Evolutionary conservation across 2,329 filamentous ascomycete genomes (phyloP), one percentile per base, ranked within the genome.

Genomic region (Colletotrichum spinosum): DNA sequence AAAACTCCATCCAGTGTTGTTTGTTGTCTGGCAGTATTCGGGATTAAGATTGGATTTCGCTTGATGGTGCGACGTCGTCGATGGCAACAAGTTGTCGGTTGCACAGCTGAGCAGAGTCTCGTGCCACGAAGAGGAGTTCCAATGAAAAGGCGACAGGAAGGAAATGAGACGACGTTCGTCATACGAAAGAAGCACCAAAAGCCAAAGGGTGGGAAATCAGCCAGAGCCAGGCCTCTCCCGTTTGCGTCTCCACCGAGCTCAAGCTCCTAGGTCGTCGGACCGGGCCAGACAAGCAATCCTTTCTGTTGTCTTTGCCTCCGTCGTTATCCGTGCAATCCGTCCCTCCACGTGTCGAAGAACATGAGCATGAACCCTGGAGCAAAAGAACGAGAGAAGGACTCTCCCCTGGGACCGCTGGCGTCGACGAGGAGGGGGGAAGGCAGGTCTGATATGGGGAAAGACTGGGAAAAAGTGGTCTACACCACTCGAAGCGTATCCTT

Each of bases 311-410:
- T 25, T 25, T 25, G 25, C 25, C 25, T 25, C 25, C 46, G 38
- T 50, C 37, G 53, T 62, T 54, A 46, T 58, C 25, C 53, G 50
- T 54, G 42, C 37, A 52, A 34, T 53, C 41, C 49, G 48, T 25
- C 62, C 51, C 35, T 68, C 62, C 57, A 62, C 66, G 62, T 58
- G 66, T 61, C 66, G 45, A 57, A 56, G 45, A 57, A 56, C 53
- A 61, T 56, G 58, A 56, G 58, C 55, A 38, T 51, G n/a, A 58
- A 49, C 35, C 60, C 25, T 37, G 58, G 42, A 55, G 41, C 48
- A 44, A 25, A 25, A 25, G 25, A 55, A 42, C 13, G 58, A 58
- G 39, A 35, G 41, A 44, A 25, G 39, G 38, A 52, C 13, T 25
- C 10, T 25, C 51, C 48, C 15, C 17, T 51, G 46, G 38, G 52